Conservation (phyloP, 176 grass and related monocot species). For the Oryza nivara region DNA sequence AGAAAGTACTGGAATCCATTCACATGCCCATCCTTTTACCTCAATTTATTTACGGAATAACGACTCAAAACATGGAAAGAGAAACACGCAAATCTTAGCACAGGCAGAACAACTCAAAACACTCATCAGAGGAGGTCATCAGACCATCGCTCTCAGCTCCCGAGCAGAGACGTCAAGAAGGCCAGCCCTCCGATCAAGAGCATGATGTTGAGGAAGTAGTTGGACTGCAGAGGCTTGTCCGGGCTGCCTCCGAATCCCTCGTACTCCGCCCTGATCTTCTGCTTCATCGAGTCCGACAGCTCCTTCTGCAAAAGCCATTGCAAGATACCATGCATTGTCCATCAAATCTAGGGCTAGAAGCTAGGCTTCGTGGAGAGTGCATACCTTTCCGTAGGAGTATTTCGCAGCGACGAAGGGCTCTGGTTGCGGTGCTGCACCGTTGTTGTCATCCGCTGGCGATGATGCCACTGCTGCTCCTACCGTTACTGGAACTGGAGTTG, state of each 20-base stretch:
- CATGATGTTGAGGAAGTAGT: conserved; percentile 98
- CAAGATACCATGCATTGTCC: background rate
- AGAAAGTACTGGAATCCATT: background rate
- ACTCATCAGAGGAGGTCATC: background rate
- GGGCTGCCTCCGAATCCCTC: conserved; percentile 91
- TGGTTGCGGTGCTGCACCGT: conserved; percentile 44
- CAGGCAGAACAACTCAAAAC: background rate
- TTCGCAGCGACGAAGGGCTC: conserved; percentile 86
- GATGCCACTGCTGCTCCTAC: background rate
- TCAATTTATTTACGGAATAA: background rate
- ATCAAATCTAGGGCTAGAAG: conserved; percentile 5
- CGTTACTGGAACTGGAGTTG: background rate
- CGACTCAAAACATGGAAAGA: background rate
- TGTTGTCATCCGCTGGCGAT: conserved; percentile 17
- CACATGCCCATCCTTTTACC: conserved; percentile 12
- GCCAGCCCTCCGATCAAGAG: conserved; percentile 78
- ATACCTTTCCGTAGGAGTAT: conserved; percentile 84
- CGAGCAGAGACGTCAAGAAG: conserved; percentile 78
- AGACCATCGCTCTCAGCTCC: conserved; percentile 46
- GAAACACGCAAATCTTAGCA: background rate
- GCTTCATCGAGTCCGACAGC: conserved; percentile 76
- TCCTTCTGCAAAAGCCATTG: conserved; percentile 53
- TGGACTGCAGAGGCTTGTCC: conserved; percentile 85
- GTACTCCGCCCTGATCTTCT: conserved; percentile 76
- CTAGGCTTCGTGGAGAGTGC: background rate